phyloP scores from a whole-genome alignment of 2,329 filamentous ascomycete genomes.

The Didymella sp. region DNA sequence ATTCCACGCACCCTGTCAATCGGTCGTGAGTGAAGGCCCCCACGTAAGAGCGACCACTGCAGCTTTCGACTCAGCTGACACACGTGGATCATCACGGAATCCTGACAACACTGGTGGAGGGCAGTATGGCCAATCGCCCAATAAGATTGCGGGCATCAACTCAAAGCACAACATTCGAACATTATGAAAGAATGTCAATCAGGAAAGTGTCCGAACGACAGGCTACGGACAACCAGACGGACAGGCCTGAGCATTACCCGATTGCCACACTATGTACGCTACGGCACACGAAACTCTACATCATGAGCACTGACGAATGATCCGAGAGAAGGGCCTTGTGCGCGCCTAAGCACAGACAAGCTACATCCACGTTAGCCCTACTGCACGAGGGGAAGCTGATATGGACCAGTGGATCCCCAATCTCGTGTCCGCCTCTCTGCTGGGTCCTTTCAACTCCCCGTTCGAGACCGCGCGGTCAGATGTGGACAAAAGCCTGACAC shows the following conservation, averaged over 20 bases:
- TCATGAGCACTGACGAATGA: not conserved
- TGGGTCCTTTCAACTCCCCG: conserved; percentile 5
- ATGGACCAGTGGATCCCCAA: conserved; percentile 14
- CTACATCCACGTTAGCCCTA: not conserved
- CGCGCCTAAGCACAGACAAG: conserved; percentile 1
- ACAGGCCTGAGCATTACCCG: not conserved
- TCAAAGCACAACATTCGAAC: not conserved
- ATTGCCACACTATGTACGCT: conserved; percentile 2
- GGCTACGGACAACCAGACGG: not conserved
- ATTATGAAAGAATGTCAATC: not conserved
- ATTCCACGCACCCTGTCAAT: not conserved
- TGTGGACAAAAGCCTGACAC: conserved; percentile 3
- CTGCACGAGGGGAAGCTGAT: conserved; percentile 1
- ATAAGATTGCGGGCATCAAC: not conserved
- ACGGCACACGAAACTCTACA: conserved; percentile 4
- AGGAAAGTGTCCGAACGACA: not conserved
- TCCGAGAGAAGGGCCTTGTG: not conserved
- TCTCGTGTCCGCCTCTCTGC: conserved; percentile 3
- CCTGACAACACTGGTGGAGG: not conserved
- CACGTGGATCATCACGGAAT: not conserved
- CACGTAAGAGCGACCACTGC: not conserved
- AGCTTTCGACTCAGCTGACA: not conserved
- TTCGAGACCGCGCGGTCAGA: conserved; percentile 1
- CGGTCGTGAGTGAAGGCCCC: not conserved
- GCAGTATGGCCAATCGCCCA: not conserved